A percentile compares a stretch with the other conserved stretches of the same genome.
Conservation (phyloP, 1,284 basidiomycete genomes). For the Bjerkandera adusta region DNA sequence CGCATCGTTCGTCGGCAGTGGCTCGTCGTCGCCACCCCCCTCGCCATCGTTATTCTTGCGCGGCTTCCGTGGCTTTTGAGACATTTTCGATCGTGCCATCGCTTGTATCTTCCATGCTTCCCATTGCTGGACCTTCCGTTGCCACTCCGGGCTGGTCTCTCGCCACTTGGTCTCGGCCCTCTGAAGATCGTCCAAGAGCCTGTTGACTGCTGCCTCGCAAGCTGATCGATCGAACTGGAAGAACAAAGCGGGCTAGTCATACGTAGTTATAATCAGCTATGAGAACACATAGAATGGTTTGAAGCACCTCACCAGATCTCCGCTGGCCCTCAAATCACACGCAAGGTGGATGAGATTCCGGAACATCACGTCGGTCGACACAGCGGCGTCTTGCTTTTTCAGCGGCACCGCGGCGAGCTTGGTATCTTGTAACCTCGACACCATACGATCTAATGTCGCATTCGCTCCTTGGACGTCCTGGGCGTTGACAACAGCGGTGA, state of each 20-base stretch:
- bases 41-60: conserved; percentile 40
- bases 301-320: conserved; percentile 46
- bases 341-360: conserved; percentile 49
- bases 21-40: conserved; percentile 24
- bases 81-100: conserved; percentile 43
- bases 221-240: conserved; percentile 62
- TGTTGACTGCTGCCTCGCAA: conserved; percentile 53
- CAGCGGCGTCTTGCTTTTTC: conserved; percentile 31
- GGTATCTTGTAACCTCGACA: conserved; percentile 41
- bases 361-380: conserved; percentile 30
- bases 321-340: conserved; percentile 49
- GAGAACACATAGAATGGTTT: conserved; percentile 9
- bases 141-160: conserved; percentile 44
- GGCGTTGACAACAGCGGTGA: conserved; percentile 38
- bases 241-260: conserved; percentile 56
- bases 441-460: conserved; percentile 34
- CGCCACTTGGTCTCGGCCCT: conserved; percentile 50
- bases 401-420: conserved; percentile 23
- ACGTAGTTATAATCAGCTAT: background rate
- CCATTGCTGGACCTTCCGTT: conserved; percentile 48
- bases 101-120: conserved; percentile 44
- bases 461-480: conserved; percentile 36
- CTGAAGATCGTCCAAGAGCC: conserved; percentile 37
- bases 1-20: conserved; percentile 21
- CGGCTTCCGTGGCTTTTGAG: conserved; percentile 36